A percentile compares a stretch with the other conserved stretches of the same genome.
These are phyloP conservation scores for Lentinula guzmanii DNA, from an alignment of 768 basidiomycete genomes.

Conservation along the genomic window DNA sequence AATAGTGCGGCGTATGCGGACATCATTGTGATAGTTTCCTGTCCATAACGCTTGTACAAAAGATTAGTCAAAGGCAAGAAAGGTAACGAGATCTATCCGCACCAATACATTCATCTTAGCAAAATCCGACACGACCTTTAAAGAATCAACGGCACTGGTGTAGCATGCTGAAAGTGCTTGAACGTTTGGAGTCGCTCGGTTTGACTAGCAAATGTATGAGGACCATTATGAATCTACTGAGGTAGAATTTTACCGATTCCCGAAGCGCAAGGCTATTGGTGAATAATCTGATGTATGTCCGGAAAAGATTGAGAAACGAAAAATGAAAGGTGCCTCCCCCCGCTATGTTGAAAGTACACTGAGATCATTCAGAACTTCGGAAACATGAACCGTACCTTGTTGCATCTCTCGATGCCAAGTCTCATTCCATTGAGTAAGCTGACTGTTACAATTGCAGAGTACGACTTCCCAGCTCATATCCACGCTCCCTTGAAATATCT, in stretches of 20 bases:
- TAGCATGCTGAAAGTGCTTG: slow-evolving; percentile 70
- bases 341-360: slow-evolving; percentile 32
- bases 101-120: slow-evolving; percentile 70
- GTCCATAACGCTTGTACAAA: slow-evolving; percentile 62
- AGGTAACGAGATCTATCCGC: slow-evolving; percentile 16
- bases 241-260: slow-evolving; percentile 40
- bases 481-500: slow-evolving; percentile 47
- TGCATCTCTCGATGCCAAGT: slow-evolving; percentile 72
- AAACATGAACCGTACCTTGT: slow-evolving; percentile 37
- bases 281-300: slow-evolving; percentile 74
- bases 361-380: neutral
- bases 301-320: slow-evolving; percentile 70
- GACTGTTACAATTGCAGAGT: slow-evolving; percentile 64
- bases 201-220: slow-evolving; percentile 32
- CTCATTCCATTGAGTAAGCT: slow-evolving; percentile 67
- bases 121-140: slow-evolving; percentile 73
- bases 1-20: slow-evolving; percentile 82
- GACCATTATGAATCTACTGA: slow-evolving; percentile 27
- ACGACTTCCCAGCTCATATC: slow-evolving; percentile 74
- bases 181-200: slow-evolving; percentile 52
- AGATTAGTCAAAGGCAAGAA: neutral
- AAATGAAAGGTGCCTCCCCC: slow-evolving; percentile 72
- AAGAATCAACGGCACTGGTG: slow-evolving; percentile 63
- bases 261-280: slow-evolving; percentile 82
- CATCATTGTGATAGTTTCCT: slow-evolving; percentile 83